Evolutionary conservation across 2,329 filamentous ascomycete species (phyloP), one percentile per base, ranked within the genome.

Genomic region (Scytalidium lignicola): DNA sequence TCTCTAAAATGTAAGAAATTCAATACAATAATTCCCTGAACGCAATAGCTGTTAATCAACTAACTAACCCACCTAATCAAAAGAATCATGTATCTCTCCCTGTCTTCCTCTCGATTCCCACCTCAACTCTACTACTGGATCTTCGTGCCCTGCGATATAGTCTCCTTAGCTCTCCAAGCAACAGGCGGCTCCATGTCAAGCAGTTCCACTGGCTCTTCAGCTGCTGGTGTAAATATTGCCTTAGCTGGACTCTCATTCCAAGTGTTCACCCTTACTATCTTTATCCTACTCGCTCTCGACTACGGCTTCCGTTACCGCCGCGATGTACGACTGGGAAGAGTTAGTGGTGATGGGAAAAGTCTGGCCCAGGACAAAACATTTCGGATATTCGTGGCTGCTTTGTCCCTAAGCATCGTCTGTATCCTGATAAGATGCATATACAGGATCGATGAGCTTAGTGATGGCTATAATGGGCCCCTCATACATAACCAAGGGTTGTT

Each of bases 401-500:
- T 59, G 6, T 20, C 32, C 12, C 2, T 43, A 9, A 20, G 39
- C 20, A 41, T 41, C 15, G 22, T 43, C 20, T 41, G 39, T 13
- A 50, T 61, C 4, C 57, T 61, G 19, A 42, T 51, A 1, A 44
- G 60, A 44, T 61, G 59, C 40, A 39, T 60, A 3, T 62, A 62
- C 37, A 46, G 60, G 48, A 55, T 84, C 47, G 76, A 75, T 1
- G 81, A 85, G 62, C 82, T 85, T 78, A 74, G 76, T 2, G 78
- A 78, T 21, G 81, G 82, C 18, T 85, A 80, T 80, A 78, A 76
- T 9, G 83, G 81, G 65, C 60, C 70, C 15, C 78, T 84, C 61
- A 84, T 85, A 79, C 78, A 80, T 55, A 74, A 83, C 63, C 70
- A 85, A 67, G 67, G 70, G 41, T 75, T 74, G 17, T 85, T 84